Percentiles rank a stretch among this genome's conserved stretches.
Evolutionary conservation across 176 grass and related monocot genomes (phyloP).

Genomic region (Oryza meridionalis): DNA sequence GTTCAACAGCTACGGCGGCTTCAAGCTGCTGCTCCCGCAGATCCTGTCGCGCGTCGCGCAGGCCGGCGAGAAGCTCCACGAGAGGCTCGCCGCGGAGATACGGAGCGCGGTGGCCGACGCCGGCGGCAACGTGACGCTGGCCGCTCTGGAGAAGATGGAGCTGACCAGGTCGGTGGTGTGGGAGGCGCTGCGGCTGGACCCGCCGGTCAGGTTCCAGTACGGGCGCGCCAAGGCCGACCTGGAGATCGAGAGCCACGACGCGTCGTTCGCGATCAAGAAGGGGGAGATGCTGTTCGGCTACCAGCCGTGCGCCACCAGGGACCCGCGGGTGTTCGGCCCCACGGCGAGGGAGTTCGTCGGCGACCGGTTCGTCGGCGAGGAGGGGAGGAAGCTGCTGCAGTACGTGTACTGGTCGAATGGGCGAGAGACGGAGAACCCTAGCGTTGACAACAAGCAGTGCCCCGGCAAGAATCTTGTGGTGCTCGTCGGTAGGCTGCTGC

Average conservation of each 20-base stretch:
- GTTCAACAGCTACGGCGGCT: constrained; percentile 70
- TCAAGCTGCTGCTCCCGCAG: constrained; percentile 62
- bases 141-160: constrained; percentile 67
- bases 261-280: constrained; percentile 51
- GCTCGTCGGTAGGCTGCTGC: constrained; percentile 67
- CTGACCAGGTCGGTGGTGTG: constrained; percentile 71
- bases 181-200: constrained; percentile 71
- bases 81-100: constrained; percentile 46
- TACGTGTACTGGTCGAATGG: constrained; percentile 84
- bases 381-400: constrained; percentile 63
- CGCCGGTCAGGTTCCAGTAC: constrained; percentile 83
- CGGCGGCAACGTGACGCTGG: constrained; percentile 52
- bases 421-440: constrained; percentile 57
- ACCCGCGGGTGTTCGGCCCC: constrained; percentile 57
- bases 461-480: constrained; percentile 69
- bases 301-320: constrained; percentile 64
- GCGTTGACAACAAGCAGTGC: constrained; percentile 68
- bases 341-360: constrained; percentile 57
- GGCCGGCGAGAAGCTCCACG: constrained; percentile 48
- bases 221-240: constrained; percentile 64
- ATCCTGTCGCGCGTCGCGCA: constrained; percentile 41
- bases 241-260: constrained; percentile 63
- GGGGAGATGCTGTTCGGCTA: constrained; percentile 82
- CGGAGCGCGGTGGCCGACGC: constrained; percentile 44
- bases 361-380: constrained; percentile 68